Evolutionary conservation across 768 basidiomycete genomes (phyloP).

Genomic region (Russula foetens): DNA sequence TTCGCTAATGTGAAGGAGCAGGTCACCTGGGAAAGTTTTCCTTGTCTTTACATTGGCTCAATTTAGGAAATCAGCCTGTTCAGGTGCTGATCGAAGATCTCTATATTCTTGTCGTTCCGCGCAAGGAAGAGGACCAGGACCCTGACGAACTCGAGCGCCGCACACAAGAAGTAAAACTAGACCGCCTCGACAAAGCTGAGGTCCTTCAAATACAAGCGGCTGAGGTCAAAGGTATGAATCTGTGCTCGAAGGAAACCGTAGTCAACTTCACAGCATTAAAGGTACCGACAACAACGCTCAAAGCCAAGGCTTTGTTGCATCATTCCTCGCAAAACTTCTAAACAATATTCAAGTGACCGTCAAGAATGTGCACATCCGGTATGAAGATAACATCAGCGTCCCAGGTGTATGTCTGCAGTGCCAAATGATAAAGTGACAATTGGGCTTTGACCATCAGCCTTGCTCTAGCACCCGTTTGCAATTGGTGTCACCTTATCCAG

Average conservation of each 20-base stretch:
- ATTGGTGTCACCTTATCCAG: conserved; percentile 81
- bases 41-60: conserved; percentile 82
- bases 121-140: conserved; percentile 57
- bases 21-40: conserved; percentile 84
- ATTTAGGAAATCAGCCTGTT: conserved; percentile 82
- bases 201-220: conserved; percentile 62
- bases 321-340: conserved; percentile 80
- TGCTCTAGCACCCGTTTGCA: conserved; percentile 83
- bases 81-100: conserved; percentile 91
- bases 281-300: conserved; percentile 38
- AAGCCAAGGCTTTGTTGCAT: conserved; percentile 79
- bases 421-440: background rate
- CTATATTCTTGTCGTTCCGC: conserved; percentile 86
- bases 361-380: conserved; percentile 92
- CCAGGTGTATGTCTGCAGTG: conserved; percentile 61
- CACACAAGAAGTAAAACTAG: conserved; percentile 77
- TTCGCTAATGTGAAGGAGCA: conserved; percentile 25
- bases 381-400: conserved; percentile 91
- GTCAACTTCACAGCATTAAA: background rate
- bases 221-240: conserved; percentile 35
- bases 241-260: background rate
- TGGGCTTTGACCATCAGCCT: background rate
- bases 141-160: conserved; percentile 80
- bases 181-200: conserved; percentile 86
- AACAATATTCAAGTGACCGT: conserved; percentile 96